Base-by-base conservation (phyloP, 805 yeast genomes). In the Sugiyamaella qingdaonensis region DNA sequence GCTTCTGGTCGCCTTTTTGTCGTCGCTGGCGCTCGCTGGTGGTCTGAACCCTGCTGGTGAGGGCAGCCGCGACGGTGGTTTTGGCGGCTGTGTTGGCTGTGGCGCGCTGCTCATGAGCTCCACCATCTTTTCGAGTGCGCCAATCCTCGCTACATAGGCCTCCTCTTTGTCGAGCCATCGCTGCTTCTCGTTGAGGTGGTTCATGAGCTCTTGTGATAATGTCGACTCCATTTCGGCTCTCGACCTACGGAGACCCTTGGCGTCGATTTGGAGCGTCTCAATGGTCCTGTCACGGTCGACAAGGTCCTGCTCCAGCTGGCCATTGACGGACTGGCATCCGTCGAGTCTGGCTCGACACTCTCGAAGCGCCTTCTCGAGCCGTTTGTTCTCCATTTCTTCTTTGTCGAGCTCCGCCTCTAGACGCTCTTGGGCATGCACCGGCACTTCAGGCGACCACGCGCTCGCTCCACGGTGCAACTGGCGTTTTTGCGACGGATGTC, bases 291-390 rank as follows among this genome's bases (percentile, higher is more conserved):
- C 59, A 5, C 59, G 49, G 18, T 59, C 53, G 29, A 54, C 58
- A 16, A 67, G 46, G 37, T 66, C 68, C 42, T 62, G 60, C 46
- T 66, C 71, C 24, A 65, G 61, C 44, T 57, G 57, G 27, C 48
- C 27, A 45, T 63, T 66, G 16, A 46, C 49, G 11, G 46, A 8
- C 31, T 57, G 50, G 2, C 58, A 16, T 11, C 43, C 32, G 45
- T 47, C 49, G 27, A 57, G 56, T 53, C 55, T 57, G 24, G 37
- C 19, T 45, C 45, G 45, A 32, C 43, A 33, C 13, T 60, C 61
- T 35, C 51, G 46, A 11, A 54, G 31, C 18, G 49, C 39, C 41
- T 37, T 46, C 43, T 56, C 60, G 16, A 59, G 59, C 49, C 42
- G 37, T 10, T 39, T 50, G 4, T 55, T 44, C 47, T 58, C 61